A percentile compares a stretch with the other conserved stretches of the same genome.
Conservation (phyloP, 148 eudicot species). For the Heliosperma pusillum region DNA sequence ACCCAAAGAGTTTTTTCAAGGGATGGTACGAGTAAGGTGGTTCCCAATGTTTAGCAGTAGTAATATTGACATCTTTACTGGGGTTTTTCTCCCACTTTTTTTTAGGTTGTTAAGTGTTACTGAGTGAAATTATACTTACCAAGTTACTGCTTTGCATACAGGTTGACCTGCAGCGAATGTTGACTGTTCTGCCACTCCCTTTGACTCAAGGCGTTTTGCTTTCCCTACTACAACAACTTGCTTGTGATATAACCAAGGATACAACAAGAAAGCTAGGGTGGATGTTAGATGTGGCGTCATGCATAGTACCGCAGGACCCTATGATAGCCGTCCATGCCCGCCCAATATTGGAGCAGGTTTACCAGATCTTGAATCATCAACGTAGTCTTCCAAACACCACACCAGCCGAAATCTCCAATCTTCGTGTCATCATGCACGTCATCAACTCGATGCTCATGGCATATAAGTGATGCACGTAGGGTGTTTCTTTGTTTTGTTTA, state of each 20-base stretch:
- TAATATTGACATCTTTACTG: no score
- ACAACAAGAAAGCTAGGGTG: constrained; percentile 58
- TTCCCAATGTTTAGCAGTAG: no score
- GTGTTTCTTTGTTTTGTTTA: constrained; percentile 9
- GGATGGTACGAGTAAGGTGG: no score
- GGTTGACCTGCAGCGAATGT: constrained; percentile 70
- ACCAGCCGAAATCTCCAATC: constrained; percentile 48
- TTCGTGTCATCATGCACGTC: constrained; percentile 70
- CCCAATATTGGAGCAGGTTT: constrained; percentile 89
- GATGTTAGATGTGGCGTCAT: constrained; percentile 81
- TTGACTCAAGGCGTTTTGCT: constrained; percentile 90
- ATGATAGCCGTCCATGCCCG: constrained; percentile 78
- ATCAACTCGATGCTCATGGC: constrained; percentile 70
- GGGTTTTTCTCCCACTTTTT: no score
- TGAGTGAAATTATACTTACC: background rate
- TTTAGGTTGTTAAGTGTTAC: no score
- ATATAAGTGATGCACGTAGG: background rate
- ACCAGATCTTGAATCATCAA: constrained; percentile 76
- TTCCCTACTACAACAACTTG: constrained; percentile 91
- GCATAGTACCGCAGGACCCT: constrained; percentile 67
- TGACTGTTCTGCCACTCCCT: constrained; percentile 55
- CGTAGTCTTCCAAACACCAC: constrained; percentile 56
- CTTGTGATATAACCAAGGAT: constrained; percentile 76
- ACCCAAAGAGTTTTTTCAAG: no score
- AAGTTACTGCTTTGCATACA: constrained; percentile 17